Percentiles rank a stretch among this genome's conserved stretches.
Evolutionary conservation across 768 basidiomycete species (phyloP).

Genomic region (Boletellus sp.): DNA sequence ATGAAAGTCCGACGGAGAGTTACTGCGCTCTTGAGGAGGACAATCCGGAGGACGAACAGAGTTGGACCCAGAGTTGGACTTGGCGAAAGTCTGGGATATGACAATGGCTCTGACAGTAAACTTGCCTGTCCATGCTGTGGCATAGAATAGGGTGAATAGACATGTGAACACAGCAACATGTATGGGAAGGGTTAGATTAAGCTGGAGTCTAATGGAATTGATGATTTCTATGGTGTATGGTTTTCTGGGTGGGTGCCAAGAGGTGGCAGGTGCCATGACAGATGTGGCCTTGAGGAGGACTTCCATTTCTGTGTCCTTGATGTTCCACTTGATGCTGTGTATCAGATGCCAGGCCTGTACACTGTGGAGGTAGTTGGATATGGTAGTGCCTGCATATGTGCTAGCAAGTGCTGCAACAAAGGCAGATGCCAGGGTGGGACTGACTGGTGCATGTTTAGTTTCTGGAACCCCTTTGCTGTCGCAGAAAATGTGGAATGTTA

Average conservation of each 20-base stretch:
- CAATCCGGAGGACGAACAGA: no score
- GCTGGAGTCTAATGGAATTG: not conserved
- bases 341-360: not conserved
- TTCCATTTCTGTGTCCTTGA: not conserved
- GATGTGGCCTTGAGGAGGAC: not conserved
- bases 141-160: not conserved
- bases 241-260: not conserved
- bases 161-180: not conserved
- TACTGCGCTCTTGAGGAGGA: no score
- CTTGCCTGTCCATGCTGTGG: not conserved
- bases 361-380: not conserved
- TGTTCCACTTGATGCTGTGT: not conserved
- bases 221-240: not conserved
- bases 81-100: no score
- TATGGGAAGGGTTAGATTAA: not conserved
- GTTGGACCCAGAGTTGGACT: no score
- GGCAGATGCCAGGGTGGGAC: not conserved
- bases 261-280: not conserved
- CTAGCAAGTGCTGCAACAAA: not conserved
- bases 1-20: no score
- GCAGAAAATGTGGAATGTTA: slow-evolving; percentile 38
- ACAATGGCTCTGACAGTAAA: not conserved
- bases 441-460: not conserved
- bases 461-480: slow-evolving; percentile 20
- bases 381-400: not conserved